Evolutionary conservation across 2,329 filamentous ascomycete genomes (phyloP).

Genomic region (Cercospora sesami): DNA sequence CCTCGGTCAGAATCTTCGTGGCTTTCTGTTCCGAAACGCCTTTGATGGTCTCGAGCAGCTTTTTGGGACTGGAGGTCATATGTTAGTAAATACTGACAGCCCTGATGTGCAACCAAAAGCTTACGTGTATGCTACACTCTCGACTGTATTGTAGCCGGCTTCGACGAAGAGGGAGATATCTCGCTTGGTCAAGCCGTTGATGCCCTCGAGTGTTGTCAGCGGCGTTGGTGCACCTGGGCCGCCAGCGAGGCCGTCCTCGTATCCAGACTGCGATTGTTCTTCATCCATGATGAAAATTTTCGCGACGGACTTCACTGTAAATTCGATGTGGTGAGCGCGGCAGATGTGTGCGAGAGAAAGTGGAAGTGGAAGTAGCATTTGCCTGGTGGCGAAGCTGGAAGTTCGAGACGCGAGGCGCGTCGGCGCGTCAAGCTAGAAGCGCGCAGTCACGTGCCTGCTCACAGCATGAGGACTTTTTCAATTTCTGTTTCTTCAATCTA

Average conservation of each 20-base stretch:
- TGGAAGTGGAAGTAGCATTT: neutral
- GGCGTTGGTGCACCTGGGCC: slow-evolving; percentile 94
- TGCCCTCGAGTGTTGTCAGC: slow-evolving; percentile 78
- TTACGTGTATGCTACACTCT: slow-evolving; percentile 90
- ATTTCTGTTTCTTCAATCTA: neutral
- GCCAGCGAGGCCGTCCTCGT: slow-evolving; percentile 71
- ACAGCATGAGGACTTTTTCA: neutral
- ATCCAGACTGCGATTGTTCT: slow-evolving; percentile 68
- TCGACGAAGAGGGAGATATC: slow-evolving; percentile 93
- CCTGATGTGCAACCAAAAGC: slow-evolving; percentile 29
- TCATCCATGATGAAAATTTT: slow-evolving; percentile 48
- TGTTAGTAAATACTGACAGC: slow-evolving; percentile 29
- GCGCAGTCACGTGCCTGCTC: neutral
- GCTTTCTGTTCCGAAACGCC: slow-evolving; percentile 98
- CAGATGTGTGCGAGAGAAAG: neutral
- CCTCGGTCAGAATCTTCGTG: slow-evolving; percentile 84
- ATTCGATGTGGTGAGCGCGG: neutral
- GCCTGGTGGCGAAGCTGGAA: neutral
- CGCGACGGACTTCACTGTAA: neutral
- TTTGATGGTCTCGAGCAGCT: slow-evolving; percentile 90
- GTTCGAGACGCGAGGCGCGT: neutral
- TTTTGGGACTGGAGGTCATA: slow-evolving; percentile 55
- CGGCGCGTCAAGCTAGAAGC: neutral
- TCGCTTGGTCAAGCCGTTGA: slow-evolving; percentile 86
- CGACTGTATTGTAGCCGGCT: slow-evolving; percentile 91